These are phyloP conservation scores for Crotalaria pallida DNA, from an alignment of 306 rosid species.

Conservation along the genomic window DNA sequence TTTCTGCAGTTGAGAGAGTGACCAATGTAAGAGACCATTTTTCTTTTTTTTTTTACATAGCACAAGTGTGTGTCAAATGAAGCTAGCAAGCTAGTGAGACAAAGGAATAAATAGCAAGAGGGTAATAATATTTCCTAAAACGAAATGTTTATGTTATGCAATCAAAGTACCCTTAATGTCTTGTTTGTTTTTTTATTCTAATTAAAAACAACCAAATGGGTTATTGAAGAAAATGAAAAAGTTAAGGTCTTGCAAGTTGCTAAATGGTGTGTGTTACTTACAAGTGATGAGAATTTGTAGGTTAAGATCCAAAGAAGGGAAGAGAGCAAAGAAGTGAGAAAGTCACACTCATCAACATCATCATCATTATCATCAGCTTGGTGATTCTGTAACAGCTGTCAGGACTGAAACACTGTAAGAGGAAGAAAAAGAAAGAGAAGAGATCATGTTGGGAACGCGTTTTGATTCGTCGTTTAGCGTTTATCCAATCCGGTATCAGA, in stretches of 20 bases:
- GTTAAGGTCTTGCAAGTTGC: not conserved
- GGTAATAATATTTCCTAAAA: too few relatives aligned
- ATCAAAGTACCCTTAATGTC: too few relatives aligned
- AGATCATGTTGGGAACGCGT: constrained; percentile 38
- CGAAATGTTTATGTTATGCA: too few relatives aligned
- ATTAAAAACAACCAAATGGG: not conserved
- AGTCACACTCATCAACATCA: not conserved
- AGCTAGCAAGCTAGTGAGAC: too few relatives aligned
- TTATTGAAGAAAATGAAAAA: not conserved
- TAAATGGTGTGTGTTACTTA: not conserved
- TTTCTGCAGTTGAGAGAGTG: too few relatives aligned
- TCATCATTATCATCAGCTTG: not conserved
- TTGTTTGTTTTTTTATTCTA: too few relatives aligned
- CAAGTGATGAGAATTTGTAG: constrained; percentile 2
- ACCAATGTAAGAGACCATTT: too few relatives aligned
- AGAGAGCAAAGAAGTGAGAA: not conserved
- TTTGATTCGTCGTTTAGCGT: constrained; percentile 40
- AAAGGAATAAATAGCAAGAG: too few relatives aligned
- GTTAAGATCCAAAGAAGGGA: not conserved
- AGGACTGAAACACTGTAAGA: not conserved
- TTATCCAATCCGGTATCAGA: not conserved
- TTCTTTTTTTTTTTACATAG: too few relatives aligned
- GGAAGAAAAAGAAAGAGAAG: not conserved
- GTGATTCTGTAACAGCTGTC: constrained; percentile 17
- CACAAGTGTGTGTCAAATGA: too few relatives aligned